Base-by-base conservation (phyloP, 169 alveolate species). In the Toxoplasma gondii region DNA sequence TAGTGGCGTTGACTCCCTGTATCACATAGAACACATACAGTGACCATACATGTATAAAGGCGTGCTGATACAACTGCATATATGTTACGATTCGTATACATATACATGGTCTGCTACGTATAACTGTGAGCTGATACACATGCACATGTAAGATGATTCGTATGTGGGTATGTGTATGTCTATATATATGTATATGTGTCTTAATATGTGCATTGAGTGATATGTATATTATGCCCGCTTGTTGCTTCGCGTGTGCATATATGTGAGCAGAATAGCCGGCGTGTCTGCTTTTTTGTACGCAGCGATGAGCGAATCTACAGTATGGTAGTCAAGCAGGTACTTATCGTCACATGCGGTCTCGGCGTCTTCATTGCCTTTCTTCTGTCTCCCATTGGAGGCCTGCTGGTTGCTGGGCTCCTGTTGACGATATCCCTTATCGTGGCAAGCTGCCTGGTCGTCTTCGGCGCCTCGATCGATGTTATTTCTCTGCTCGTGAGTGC, bases 371-470 rank as follows among this genome's bases (percentile, higher is more conserved):
- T 74, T 27, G 43, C 49, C 84, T 36, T 74, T n/a, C 22, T 31
- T n/a, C 38, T 74, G 38, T 34, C 84, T n/a, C 84, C 84, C 39
- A 44, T n/a, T 17, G 84, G 84, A n/a, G 84, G 43, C 27, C 84
- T 74, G 39, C 43, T 74, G 43, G 45, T 74, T 17, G 17, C 84
- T 1, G 39, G 17, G 24, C 49, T 74, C 44, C 44, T 36, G 39
- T 0, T n/a, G 12, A 7, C 49, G 45, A 36, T n/a, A 4, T 36
- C 84, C 1, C 49, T 36, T 24, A 36, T 31, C 44, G 27, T 74
- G 24, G 39, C 44, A 1, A 74, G 45, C 84, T 36, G 39, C 49
- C 84, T 74, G 39, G 45, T 74, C 12, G 27, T 74, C 84, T 1
- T 31, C 12, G 84, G 84, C 43, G 39, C 44, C 44, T 36, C 84